A percentile compares a stretch with the other conserved stretches of the same genome.
Evolutionary conservation across 1,284 basidiomycete species (phyloP).

Genomic region (Polyporus tsugae): DNA sequence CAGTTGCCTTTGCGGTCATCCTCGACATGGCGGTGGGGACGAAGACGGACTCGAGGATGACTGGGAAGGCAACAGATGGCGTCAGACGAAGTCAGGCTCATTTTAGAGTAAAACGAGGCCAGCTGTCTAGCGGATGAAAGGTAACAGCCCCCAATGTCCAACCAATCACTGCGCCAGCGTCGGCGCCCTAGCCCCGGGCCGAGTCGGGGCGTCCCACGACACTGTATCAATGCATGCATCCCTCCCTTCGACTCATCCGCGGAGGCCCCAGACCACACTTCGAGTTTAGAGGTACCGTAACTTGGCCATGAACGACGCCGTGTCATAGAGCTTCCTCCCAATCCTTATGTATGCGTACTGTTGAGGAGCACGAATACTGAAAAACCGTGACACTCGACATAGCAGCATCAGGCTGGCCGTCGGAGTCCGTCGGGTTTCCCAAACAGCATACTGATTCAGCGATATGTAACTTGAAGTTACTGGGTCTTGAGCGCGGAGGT

Average conservation of each 20-base stretch:
- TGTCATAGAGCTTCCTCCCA: neutral
- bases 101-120: neutral
- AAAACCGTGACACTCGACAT: neutral
- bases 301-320: neutral
- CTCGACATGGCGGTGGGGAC: slow-evolving; percentile 11
- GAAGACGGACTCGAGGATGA: slow-evolving; percentile 12
- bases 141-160: neutral
- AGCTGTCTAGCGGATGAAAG: neutral
- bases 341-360: neutral
- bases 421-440: neutral
- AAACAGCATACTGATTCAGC: neutral
- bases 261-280: too few relatives aligned
- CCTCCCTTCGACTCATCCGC: neutral
- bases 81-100: neutral
- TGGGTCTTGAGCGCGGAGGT: neutral
- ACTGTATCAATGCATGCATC: neutral
- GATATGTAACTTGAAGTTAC: too few relatives aligned
- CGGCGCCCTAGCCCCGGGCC: neutral
- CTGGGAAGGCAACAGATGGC: neutral
- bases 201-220: neutral
- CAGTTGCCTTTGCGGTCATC: slow-evolving; percentile 21
- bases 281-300: too few relatives aligned
- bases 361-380: neutral
- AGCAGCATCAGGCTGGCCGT: neutral
- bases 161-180: neutral